Base-by-base conservation (phyloP, 768 basidiomycete genomes). In the Guyanaporus albipodus region DNA sequence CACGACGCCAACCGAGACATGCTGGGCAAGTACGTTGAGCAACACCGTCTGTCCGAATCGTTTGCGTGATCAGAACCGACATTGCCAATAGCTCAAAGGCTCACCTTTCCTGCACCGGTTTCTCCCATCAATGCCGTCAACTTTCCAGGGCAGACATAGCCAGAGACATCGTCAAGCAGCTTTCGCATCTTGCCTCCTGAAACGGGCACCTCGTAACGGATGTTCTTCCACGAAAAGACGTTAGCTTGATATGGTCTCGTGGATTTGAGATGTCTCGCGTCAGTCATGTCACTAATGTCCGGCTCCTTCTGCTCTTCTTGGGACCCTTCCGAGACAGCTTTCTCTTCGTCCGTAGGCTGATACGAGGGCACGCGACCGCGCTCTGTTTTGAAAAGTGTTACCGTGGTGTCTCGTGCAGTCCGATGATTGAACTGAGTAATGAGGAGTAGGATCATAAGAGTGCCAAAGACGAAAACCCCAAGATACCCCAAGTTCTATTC, bases 161-260 rank as follows among this genome's bases (percentile, higher is more conserved):
- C 90, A 24, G 81, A 85, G 10, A 93, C 75, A 36, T 87, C 76
- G 52, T 90, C 76, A 44, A 91, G 70, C 2, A 91, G 71, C 24
- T 63, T 66, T 29, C 77, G 68, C n/a, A n/a, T n/a, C n/a, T n/a
- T n/a, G n/a, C n/a, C n/a, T n/a, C n/a, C n/a, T n/a, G n/a, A n/a
- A 12, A 82, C 71, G 1, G 76, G 71, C 0, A 92, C 81, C 26
- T 74, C 75, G 61, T 92, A 94, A 45, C 72, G 69, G 38, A 91
- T 52, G 50, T 81, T 70, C 42, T 82, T 74, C 88, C 89, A 96
- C 1, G 91, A 87, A 66, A 96, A 93, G n/a, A n/a, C n/a, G n/a
- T n/a, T n/a, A n/a, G n/a, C n/a, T n/a, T n/a, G n/a, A n/a, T n/a
- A n/a, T n/a, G n/a, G n/a, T n/a, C n/a, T n/a, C n/a, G n/a, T n/a